Evolutionary conservation across 805 yeast species (phyloP).

Genomic region (Debaryomyces hansenii): DNA sequence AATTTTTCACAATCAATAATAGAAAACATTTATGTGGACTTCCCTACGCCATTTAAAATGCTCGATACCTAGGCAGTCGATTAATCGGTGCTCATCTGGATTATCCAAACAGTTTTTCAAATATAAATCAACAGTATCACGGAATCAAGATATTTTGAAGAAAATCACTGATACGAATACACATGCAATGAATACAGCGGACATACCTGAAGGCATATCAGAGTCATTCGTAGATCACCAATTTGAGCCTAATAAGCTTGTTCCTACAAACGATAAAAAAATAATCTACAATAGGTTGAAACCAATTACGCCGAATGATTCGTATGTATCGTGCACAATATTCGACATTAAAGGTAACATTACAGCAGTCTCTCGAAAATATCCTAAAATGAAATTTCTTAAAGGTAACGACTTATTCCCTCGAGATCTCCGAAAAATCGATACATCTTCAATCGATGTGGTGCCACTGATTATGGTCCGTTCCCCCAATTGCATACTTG

Average conservation of each 20-base stretch:
- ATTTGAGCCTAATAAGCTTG: background rate
- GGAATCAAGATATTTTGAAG: conserved; percentile 2
- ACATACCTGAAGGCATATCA: background rate
- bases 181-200: background rate
- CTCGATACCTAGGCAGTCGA: too few species aligned
- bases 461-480: conserved; percentile 89
- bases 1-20: too few species aligned
- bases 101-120: background rate
- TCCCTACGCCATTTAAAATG: too few species aligned
- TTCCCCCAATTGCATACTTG: conserved; percentile 66
- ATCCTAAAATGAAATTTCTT: conserved; percentile 71
- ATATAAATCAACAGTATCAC: conserved; percentile 1
- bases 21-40: too few species aligned
- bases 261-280: conserved; percentile 1
- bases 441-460: conserved; percentile 70
- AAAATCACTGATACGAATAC: background rate
- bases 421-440: conserved; percentile 83
- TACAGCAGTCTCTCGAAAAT: conserved; percentile 65
- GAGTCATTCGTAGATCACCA: background rate
- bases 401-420: conserved; percentile 75
- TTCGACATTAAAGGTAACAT: conserved; percentile 72
- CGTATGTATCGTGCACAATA: conserved; percentile 74
- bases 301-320: conserved; percentile 49
- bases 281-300: conserved; percentile 23
- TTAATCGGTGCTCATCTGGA: too few species aligned